Evolutionary conservation across 2,329 filamentous ascomycete species (phyloP), one percentile per base, ranked within the genome.

Genomic region (Fusarium tjaetaba): DNA sequence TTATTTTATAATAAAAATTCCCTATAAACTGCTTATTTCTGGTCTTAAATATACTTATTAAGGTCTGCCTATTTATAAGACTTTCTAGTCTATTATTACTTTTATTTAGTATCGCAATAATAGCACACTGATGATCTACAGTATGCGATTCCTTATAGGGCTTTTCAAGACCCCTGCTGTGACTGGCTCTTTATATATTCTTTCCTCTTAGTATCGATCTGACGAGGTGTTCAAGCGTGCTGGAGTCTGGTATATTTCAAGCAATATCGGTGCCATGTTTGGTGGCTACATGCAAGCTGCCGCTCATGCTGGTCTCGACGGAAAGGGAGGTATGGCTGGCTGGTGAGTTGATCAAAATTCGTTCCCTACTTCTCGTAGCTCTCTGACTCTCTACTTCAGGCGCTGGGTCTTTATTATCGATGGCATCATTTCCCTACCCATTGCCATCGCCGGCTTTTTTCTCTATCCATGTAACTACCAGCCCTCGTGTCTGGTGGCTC

Each of bases 151-250:
- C 48, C 56, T 76, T 7, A 61, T 76, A 52, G 74, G 73, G 4
- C 51, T 76, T 10, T 66, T 76, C 15, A 73, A 76, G 22, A 75
- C 71, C 0, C 74, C 74, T 1, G 73, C 61, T 5, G 65, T 75
- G 8, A 69, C 75, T 4, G 77, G 78, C 1, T 76, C 71, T 6
- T 61, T 81, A 2, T 82, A 80, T 57, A 61, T 82, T 13, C 76
- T 82, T 9, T 65, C 80, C 2, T 81, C 79, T 2, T 82, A 80
- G 81, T 82, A 82, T 43, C 78, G 76, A 4, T 78, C 77, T 18
- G 72, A 77, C 10, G 81, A 82, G n/a, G 79, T 83, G 0, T 87
- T 86, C 68, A 88, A 88, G 72, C 82, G 87, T 8, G 84, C 85
- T 0, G 85, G 86, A 0, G 81, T 86, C 2, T 88, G 86, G 83